Evolutionary conservation across 1,139 yeast genomes (phyloP), one percentile per base, ranked within the genome.

Genomic region (Yamadazyma trypodendri): DNA sequence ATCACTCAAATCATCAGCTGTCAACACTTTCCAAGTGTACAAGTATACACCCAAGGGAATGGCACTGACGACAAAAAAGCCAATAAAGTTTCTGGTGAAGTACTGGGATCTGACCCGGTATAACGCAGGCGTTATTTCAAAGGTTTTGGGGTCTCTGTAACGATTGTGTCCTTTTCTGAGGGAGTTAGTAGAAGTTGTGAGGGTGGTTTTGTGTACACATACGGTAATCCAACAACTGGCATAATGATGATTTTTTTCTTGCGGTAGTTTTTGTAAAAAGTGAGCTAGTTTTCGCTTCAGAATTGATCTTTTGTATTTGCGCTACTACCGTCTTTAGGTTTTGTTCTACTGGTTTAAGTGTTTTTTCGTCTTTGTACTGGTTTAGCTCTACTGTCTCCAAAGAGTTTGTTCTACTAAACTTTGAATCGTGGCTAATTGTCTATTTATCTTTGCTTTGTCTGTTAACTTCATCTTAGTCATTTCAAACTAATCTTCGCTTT

Each of bases 61-160:
- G 12, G 83, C 75, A 14, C 80, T 63, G 16, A 86, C 68, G 0
- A 75, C 60, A 14, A 70, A 68, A 39, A 90, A 77, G 0, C 81
- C 77, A 15, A 77, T 63, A 56, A 84, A 74, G 60, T 90, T 90
- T 54, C 75, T 80, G 75, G 81, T 77, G 65, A 89, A 84, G 57
- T 77, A 90, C 30, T 96, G 97, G 41, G 76, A 73, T 58, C 97
- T 77, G 34, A 96, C 96, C 50, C 97, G 72, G 52, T 87, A 71
- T 70, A 90, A 81, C 8, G 96, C 96, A 14, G 96, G 96, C 2
- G 96, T 86, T 89, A 89, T 89, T 58, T 85, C 85, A 65, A 81
- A 84, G 16, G 95, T 86, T 54, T 72, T 70, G 37, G 81, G 84
- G 62, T 85, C 87, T 56, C 85, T 84, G 61, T 87, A 88, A 44